Evolutionary conservation across 148 eudicot genomes (phyloP).

Genomic region (Fagopyrum esculentum): DNA sequence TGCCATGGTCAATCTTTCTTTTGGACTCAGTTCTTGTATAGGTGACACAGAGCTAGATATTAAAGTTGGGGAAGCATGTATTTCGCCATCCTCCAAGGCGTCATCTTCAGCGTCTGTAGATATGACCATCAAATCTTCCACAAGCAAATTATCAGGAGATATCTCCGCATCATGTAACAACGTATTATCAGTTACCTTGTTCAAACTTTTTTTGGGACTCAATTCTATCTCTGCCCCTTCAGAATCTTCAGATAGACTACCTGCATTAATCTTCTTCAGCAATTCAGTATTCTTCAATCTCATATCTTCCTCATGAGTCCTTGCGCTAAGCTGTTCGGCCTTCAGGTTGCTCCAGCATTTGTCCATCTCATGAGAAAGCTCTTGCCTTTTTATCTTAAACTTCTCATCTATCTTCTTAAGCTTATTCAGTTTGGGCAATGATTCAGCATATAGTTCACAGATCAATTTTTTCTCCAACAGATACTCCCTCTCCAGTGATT

Average conservation of each 20-base stretch:
- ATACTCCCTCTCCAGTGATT: conserved; percentile 18
- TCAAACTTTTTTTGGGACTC: not conserved
- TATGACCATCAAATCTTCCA: not conserved
- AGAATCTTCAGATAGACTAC: conserved; percentile 3
- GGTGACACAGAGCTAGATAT: not conserved
- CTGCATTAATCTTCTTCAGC: not conserved
- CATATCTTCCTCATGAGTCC: conserved; percentile 18
- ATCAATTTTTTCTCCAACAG: conserved; percentile 16
- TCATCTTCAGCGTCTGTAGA: not conserved
- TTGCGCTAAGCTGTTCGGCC: conserved; percentile 14
- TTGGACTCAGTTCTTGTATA: not conserved
- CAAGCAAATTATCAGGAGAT: no score
- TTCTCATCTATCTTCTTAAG: conserved; percentile 19
- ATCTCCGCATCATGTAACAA: no score
- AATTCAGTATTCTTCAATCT: conserved; percentile 9
- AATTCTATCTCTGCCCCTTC: not conserved
- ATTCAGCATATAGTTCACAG: conserved; percentile 13
- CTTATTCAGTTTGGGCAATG: conserved; percentile 10
- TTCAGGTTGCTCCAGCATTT: conserved; percentile 15
- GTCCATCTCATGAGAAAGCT: conserved; percentile 20
- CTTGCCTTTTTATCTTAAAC: conserved; percentile 15
- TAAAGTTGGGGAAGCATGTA: not conserved
- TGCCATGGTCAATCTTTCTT: not conserved
- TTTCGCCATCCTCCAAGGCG: not conserved
- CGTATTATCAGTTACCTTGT: not conserved